Evolutionary conservation across 768 basidiomycete genomes (phyloP), one percentile per base, ranked within the genome.

Genomic region (Omphalotus guepiniiformis): DNA sequence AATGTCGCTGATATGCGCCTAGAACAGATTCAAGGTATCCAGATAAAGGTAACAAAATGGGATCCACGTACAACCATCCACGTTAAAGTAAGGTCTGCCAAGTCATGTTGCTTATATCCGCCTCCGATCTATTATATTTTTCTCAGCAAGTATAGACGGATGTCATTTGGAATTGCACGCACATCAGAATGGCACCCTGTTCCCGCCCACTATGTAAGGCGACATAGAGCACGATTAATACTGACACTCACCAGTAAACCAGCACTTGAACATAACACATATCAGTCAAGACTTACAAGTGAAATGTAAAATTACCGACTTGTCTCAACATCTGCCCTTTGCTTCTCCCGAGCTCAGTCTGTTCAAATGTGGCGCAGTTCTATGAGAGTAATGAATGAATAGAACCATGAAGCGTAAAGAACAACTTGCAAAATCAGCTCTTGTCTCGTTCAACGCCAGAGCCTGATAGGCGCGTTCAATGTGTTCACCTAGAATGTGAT

Each of bases 381-480:
- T 86, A 44, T 12, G 39, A 39, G 6, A 23, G 19, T 3, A 34
- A 37, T 23, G 22, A 27, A 28, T 32, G 26, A 2, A 19, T 27
- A 12, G 44, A 42, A n/a, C 16, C 25, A 29, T 34, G 21, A 39
- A 28, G 15, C 25, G 40, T 11, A 7, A 39, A 19, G 22, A 16
- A 22, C 6, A 19, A 54, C 82, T 53, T 62, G 85, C 86, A 57
- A 88, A 88, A 58, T 88, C 85, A 12, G 64, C 69, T 42, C 86
- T 70, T 26, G 69, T 72, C 61, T 88, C 86, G 50, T 88, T 74
- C 18, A 88, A 62, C 16, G 85, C 86, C 38, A 88, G 61, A 1
- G 85, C 82, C 47, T 88, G 86, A 55, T 79, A 87, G 1, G 83
- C 83, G 22, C 70, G 62, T 52, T 83, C 71, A 21, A 88, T 64